Base-by-base conservation (phyloP, 1,284 basidiomycete species). In the Anthracocystis panici-leucophaei region DNA sequence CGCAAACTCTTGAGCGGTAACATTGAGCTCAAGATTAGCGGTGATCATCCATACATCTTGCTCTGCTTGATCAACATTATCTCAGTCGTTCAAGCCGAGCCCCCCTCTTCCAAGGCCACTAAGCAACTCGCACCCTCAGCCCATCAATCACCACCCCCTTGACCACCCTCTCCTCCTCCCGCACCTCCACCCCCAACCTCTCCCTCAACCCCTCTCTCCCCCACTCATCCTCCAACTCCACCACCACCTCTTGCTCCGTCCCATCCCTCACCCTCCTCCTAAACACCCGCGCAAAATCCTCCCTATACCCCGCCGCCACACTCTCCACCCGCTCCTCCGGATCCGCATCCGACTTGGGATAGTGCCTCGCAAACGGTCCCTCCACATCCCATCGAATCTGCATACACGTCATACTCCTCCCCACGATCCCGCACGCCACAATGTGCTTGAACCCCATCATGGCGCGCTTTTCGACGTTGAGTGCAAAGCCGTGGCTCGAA, bases 401-500 rank as follows among this genome's bases (percentile, higher is more conserved):
- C 2, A 87, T 61, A 63, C 85, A 85, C 14, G 83, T 92, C 4
- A 95, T 93, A 59, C 88, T 89, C 46, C 97, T 93, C 67, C 93
- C 92, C n/a, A 88, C 89, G 57, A 98, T 88, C 1, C 97, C 97
- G 85, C 97, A 99, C 0, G 97, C 96, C 1, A 96, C 90, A 45
- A 99, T 90, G 65, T 90, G 88, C 79, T 92, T 88, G 84, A 99
- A 98, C 92, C 96, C 81, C 18, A 90, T 84, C 44, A 83, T 66
- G 2, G 93, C 93, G 74, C 95, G 91, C 18, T 87, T 86, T 0
- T 93, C 94, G 65, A 98, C 88, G 85, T 99, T 99, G 84, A 98
- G 87, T 2, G 95, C 91, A 85, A 99, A 97, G 0, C 97, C 97
- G 84, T 99, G 97, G 21, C 91, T 92, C 35, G 95, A 95, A 65